A percentile compares a stretch with the other conserved stretches of the same genome.
Evolutionary conservation across 2,329 filamentous ascomycete genomes (phyloP).

Genomic region (Macrophomina tecta): DNA sequence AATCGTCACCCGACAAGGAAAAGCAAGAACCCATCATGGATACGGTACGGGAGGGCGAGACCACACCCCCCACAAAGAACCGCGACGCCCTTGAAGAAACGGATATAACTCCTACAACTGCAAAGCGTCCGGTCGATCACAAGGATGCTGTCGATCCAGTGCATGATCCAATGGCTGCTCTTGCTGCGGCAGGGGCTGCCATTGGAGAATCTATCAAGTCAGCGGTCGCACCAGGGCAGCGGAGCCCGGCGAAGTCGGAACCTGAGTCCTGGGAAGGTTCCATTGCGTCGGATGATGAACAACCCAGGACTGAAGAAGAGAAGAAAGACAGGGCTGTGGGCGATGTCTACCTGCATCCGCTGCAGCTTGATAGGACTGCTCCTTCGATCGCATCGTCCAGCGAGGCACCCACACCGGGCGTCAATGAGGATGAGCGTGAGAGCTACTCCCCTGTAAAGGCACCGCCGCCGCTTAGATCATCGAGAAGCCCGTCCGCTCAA

Average conservation of each 20-base stretch:
- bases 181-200: constrained; percentile 55
- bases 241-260: constrained; percentile 29
- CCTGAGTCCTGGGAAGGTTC: constrained; percentile 28
- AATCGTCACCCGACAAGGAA: constrained; percentile 37
- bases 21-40: constrained; percentile 34
- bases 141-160: constrained; percentile 39
- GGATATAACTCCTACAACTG: constrained; percentile 45
- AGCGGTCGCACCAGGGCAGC: constrained; percentile 42
- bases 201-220: constrained; percentile 54
- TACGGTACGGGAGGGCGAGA: constrained; percentile 16
- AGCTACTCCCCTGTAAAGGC: constrained; percentile 37
- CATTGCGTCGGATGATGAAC: constrained; percentile 30
- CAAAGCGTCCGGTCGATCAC: constrained; percentile 39
- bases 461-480: constrained; percentile 43
- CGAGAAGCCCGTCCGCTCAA: constrained; percentile 22
- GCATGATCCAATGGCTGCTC: constrained; percentile 50
- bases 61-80: constrained; percentile 28
- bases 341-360: constrained; percentile 46
- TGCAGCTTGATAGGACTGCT: constrained; percentile 46
- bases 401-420: constrained; percentile 53
- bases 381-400: constrained; percentile 44
- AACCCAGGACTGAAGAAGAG: constrained; percentile 10
- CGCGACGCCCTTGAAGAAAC: constrained; percentile 34
- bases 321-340: constrained; percentile 34
- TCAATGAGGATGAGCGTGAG: constrained; percentile 25